phyloP scores from a whole-genome alignment of 148 eudicot species.

The Rheum nobile region DNA sequence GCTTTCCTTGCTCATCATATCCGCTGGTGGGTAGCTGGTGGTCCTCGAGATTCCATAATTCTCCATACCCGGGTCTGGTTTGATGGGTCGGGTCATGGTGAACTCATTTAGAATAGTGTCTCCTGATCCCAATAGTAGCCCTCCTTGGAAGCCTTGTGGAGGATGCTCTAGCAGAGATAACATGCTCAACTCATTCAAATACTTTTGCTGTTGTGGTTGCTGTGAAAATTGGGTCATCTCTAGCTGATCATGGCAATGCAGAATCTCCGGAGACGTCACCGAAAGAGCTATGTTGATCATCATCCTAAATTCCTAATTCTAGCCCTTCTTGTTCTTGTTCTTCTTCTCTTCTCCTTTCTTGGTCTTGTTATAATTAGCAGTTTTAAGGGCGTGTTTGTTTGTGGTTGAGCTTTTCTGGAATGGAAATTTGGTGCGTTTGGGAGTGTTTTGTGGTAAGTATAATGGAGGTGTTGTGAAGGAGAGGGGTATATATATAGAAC shows the following conservation, averaged over 20 bases:
- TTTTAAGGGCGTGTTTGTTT: neutral
- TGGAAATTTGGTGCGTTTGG: neutral
- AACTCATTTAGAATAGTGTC: constrained; percentile 9
- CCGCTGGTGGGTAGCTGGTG: constrained; percentile 35
- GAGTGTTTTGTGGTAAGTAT: neutral
- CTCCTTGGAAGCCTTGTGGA: neutral
- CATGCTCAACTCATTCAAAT: constrained; percentile 21
- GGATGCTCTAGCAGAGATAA: constrained; percentile 12
- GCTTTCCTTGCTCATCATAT: constrained; percentile 14
- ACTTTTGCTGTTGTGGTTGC: constrained; percentile 13
- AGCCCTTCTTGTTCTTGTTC: neutral
- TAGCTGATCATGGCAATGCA: constrained; percentile 23
- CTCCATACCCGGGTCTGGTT: constrained; percentile 46
- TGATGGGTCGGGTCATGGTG: constrained; percentile 23
- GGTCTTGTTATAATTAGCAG: neutral
- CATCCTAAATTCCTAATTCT: neutral
- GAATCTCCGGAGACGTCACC: constrained; percentile 21
- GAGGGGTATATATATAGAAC: neutral
- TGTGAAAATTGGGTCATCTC: constrained; percentile 9
- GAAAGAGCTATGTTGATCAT: neutral
- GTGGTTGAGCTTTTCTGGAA: neutral
- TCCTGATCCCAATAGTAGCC: neutral
- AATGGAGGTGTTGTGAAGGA: neutral
- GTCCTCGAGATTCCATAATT: constrained; percentile 41
- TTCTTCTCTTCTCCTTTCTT: neutral